phyloP scores from a whole-genome alignment of 768 basidiomycete species.

The Kondoa subrosea region DNA sequence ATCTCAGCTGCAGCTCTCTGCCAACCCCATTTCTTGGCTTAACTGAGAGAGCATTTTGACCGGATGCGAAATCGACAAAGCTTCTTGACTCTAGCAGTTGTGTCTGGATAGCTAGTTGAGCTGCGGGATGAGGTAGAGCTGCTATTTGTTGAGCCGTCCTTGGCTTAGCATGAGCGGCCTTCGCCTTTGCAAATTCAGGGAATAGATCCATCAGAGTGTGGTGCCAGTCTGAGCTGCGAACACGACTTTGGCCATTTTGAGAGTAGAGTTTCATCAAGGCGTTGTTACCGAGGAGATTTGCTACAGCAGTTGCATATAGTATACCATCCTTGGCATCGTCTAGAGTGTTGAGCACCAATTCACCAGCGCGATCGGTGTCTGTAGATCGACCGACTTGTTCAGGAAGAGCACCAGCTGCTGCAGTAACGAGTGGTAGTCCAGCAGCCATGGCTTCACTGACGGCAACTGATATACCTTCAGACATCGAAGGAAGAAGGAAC shows the following conservation, averaged over 20 bases:
- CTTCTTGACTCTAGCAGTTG: slow-evolving; percentile 8
- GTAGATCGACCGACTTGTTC: slow-evolving; percentile 18
- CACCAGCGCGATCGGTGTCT: slow-evolving; percentile 2
- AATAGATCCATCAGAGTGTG: background rate
- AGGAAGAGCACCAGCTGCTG: slow-evolving; percentile 20
- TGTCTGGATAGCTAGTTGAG: slow-evolving; percentile 7
- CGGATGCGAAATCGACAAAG: background rate
- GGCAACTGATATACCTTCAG: slow-evolving; percentile 24
- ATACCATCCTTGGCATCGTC: background rate
- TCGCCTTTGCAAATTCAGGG: background rate
- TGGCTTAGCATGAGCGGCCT: background rate
- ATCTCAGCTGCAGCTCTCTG: background rate
- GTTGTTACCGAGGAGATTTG: background rate
- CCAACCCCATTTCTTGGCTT: background rate
- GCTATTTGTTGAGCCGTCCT: background rate
- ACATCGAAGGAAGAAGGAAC: slow-evolving; percentile 23
- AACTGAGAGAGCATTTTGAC: slow-evolving; percentile 2
- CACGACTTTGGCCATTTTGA: background rate
- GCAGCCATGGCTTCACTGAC: slow-evolving; percentile 25
- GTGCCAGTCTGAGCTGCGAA: slow-evolving; percentile 4
- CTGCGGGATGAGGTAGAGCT: slow-evolving; percentile 7
- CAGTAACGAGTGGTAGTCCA: slow-evolving; percentile 21
- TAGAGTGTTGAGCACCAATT: slow-evolving; percentile 4
- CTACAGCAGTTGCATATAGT: background rate
- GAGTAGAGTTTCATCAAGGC: background rate